Percentiles rank a stretch among this genome's conserved stretches.
Conservation (phyloP, 2,329 filamentous ascomycete genomes). For the Fusarium floridanum region DNA sequence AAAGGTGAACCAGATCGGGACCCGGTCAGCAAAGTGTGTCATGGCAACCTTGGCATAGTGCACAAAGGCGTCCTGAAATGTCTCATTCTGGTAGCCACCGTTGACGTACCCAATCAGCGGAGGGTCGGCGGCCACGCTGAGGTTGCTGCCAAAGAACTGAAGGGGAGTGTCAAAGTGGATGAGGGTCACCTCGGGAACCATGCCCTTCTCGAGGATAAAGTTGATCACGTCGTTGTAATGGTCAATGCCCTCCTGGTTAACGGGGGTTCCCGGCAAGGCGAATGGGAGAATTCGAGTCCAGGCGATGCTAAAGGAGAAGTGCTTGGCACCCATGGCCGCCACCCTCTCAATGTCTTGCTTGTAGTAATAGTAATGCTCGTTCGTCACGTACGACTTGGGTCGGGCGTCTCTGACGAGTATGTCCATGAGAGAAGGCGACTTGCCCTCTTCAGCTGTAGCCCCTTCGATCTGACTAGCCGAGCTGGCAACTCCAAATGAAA, state of each 20-base stretch:
- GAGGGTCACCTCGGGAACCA: slow-evolving; percentile 62
- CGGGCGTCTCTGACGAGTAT: slow-evolving; percentile 49
- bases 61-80: slow-evolving; percentile 64
- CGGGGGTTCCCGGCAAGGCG: slow-evolving; percentile 61
- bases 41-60: slow-evolving; percentile 67
- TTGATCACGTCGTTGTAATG: slow-evolving; percentile 69
- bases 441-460: slow-evolving; percentile 59
- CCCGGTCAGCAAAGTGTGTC: slow-evolving; percentile 63
- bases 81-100: slow-evolving; percentile 59
- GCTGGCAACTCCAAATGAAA: slow-evolving; percentile 62
- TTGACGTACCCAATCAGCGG: slow-evolving; percentile 56
- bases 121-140: slow-evolving; percentile 31
- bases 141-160: slow-evolving; percentile 56
- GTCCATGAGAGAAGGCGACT: slow-evolving; percentile 59
- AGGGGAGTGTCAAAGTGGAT: slow-evolving; percentile 64
- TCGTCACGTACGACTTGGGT: slow-evolving; percentile 54
- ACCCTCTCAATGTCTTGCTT: slow-evolving; percentile 68
- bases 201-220: slow-evolving; percentile 61
- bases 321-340: slow-evolving; percentile 63
- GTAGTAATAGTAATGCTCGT: slow-evolving; percentile 67
- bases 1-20: slow-evolving; percentile 66
- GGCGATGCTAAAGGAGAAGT: slow-evolving; percentile 65
- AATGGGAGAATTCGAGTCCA: slow-evolving; percentile 68
- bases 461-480: slow-evolving; percentile 62
- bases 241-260: slow-evolving; percentile 63